These are phyloP conservation scores for Sinapis alba DNA, from an alignment of 441 rosid genomes.

Conservation along the genomic window DNA sequence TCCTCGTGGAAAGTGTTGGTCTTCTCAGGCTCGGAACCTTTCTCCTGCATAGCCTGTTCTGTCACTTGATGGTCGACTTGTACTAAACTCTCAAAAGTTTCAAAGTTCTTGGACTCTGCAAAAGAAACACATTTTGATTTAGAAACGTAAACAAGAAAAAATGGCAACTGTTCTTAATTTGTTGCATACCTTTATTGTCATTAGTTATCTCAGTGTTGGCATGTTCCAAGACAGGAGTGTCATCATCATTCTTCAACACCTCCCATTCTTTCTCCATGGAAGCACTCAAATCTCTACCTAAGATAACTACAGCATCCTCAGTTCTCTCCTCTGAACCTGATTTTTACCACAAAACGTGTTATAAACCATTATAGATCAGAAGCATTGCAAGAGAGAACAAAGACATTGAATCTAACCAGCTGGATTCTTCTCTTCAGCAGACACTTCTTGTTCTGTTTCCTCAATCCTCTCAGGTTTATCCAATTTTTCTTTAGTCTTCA, in stretches of 20 bases:
- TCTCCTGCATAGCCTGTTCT: background rate
- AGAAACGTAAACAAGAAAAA: background rate
- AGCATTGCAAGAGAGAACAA: background rate
- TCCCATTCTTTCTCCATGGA: slow-evolving; percentile 32
- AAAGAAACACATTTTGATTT: background rate
- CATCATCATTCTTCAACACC: slow-evolving; percentile 20
- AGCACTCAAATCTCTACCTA: slow-evolving; percentile 31
- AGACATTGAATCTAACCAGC: slow-evolving; percentile 17
- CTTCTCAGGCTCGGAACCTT: background rate
- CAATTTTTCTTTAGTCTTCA: slow-evolving; percentile 43
- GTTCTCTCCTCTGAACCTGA: slow-evolving; percentile 35
- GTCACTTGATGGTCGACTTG: background rate
- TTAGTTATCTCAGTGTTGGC: slow-evolving; percentile 3
- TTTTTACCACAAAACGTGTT: background rate
- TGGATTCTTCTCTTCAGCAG: background rate
- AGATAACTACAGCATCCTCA: slow-evolving; percentile 14
- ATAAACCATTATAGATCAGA: background rate
- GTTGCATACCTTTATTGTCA: slow-evolving; percentile 19
- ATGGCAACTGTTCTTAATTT: background rate
- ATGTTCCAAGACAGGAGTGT: slow-evolving; percentile 1
- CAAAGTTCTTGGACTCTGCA: slow-evolving; percentile 4
- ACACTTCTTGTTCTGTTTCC: slow-evolving; percentile 9
- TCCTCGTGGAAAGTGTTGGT: background rate
- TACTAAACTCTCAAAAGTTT: slow-evolving; percentile 1
- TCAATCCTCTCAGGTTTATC: slow-evolving; percentile 12